A percentile compares a stretch with the other conserved stretches of the same genome.
Conservation (phyloP, 257 asterid species). For the Fraxinus excelsior region DNA sequence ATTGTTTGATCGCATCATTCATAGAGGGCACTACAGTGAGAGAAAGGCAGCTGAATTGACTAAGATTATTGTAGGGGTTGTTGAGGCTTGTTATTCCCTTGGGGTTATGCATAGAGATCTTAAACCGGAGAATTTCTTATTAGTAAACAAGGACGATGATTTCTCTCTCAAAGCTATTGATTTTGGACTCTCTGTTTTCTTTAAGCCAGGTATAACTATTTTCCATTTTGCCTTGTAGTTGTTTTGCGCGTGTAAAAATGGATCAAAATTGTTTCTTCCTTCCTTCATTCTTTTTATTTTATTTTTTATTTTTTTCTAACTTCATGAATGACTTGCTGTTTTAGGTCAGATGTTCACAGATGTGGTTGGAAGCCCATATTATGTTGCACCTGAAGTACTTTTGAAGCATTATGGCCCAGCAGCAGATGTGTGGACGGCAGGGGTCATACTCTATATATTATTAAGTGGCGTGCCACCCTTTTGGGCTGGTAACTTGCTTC, state of each 20-base stretch:
- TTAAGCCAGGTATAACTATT: conserved; percentile 69
- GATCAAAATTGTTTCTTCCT: not conserved
- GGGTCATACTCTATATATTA: conserved; percentile 82
- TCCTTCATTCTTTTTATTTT: not conserved
- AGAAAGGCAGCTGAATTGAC: conserved; percentile 88
- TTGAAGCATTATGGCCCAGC: conserved; percentile 86
- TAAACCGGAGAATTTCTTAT: conserved; percentile 89
- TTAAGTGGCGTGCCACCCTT: conserved; percentile 95
- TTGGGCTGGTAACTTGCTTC: conserved; percentile 78
- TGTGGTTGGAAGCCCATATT: conserved; percentile 97
- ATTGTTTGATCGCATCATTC: conserved; percentile 86
- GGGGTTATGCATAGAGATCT: conserved; percentile 98
- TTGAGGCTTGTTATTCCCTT: conserved; percentile 93
- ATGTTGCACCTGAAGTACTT: conserved; percentile 96
- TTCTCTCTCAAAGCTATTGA: conserved; percentile 95
- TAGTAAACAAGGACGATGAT: conserved; percentile 87
- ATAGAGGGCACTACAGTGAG: conserved; percentile 88
- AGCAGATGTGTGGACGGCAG: conserved; percentile 98
- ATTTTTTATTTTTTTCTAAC: conserved; percentile 11
- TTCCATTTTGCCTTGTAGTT: not conserved
- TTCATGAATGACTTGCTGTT: conserved; percentile 23
- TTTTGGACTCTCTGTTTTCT: conserved; percentile 94
- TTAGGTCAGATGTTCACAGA: conserved; percentile 88
- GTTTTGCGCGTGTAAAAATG: conserved; percentile 8
- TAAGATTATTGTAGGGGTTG: conserved; percentile 87